Evolutionary conservation across 2,329 filamentous ascomycete genomes (phyloP).

Genomic region (Penicillium sp.): DNA sequence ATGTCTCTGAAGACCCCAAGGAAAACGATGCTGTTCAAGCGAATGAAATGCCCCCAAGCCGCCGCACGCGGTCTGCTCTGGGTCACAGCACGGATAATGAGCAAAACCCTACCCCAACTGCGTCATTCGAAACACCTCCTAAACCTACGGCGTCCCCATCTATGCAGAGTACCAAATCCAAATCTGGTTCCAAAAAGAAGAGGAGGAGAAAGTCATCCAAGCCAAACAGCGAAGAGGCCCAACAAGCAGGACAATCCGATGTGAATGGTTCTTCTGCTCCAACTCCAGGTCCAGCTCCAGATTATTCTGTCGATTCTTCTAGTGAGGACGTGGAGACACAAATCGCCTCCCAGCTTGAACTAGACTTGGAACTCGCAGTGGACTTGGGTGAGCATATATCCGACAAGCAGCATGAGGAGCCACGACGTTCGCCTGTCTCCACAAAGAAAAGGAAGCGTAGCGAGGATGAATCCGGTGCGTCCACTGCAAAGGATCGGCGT

Average conservation of each 20-base stretch:
- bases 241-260: constrained; percentile 1
- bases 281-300: not conserved
- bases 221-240: not conserved
- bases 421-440: constrained; percentile 7
- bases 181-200: constrained; percentile 14
- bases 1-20: constrained; percentile 8
- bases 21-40: constrained; percentile 9
- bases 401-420: not conserved
- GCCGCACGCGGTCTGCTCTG: constrained; percentile 26
- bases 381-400: constrained; percentile 23
- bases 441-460: constrained; percentile 38
- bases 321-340: constrained; percentile 45
- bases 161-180: constrained; percentile 8
- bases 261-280: not conserved
- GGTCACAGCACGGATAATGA: constrained; percentile 14
- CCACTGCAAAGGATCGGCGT: constrained; percentile 26
- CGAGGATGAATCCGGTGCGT: constrained; percentile 15
- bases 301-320: constrained; percentile 34
- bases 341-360: constrained; percentile 46
- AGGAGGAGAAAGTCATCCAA: constrained; percentile 4
- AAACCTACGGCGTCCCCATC: constrained; percentile 4
- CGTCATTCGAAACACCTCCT: constrained; percentile 1
- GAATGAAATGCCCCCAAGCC: constrained; percentile 16
- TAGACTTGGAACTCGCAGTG: constrained; percentile 43
- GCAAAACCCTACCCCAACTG: not conserved